Conservation (phyloP, 2,329 filamentous ascomycete species). For the Venturia aucupariae region DNA sequence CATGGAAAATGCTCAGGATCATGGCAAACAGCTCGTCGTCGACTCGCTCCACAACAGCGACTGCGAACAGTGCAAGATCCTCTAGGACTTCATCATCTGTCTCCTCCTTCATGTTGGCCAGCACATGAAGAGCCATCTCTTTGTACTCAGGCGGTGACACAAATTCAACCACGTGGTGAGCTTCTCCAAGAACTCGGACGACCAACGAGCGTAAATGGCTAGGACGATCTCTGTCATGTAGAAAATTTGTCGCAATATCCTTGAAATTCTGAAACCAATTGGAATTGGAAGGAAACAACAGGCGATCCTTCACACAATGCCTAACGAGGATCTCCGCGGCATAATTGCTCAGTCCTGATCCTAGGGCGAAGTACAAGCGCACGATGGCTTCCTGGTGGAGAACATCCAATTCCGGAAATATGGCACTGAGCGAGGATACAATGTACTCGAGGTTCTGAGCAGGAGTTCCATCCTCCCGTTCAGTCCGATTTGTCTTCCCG, state of each 20-base stretch:
- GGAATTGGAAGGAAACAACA: slow-evolving; percentile 61
- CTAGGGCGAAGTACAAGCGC: slow-evolving; percentile 55
- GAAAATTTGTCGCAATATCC: slow-evolving; percentile 53
- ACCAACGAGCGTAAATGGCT: slow-evolving; percentile 54
- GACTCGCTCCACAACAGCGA: slow-evolving; percentile 55
- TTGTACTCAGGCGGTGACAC: slow-evolving; percentile 50
- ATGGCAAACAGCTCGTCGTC: slow-evolving; percentile 47
- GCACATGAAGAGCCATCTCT: slow-evolving; percentile 51
- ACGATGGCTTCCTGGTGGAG: slow-evolving; percentile 59
- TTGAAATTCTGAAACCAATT: slow-evolving; percentile 58
- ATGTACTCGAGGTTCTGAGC: slow-evolving; percentile 2
- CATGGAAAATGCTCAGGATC: slow-evolving; percentile 12
- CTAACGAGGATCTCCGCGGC: slow-evolving; percentile 55
- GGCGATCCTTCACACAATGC: slow-evolving; percentile 59
- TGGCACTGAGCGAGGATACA: neutral
- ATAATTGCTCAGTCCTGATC: slow-evolving; percentile 54
- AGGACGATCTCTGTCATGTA: slow-evolving; percentile 52
- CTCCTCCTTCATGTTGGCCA: slow-evolving; percentile 54
- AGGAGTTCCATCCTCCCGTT: neutral
- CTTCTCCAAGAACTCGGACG: slow-evolving; percentile 47
- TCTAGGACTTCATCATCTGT: slow-evolving; percentile 56
- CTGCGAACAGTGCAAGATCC: slow-evolving; percentile 54
- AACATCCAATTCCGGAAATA: slow-evolving; percentile 38
- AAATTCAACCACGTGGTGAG: slow-evolving; percentile 42
- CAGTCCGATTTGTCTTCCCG: neutral